A percentile compares a stretch with the other conserved stretches of the same genome.
These are phyloP conservation scores for Rutstroemia sp. DNA, from an alignment of 2,329 filamentous ascomycete genomes.

Conservation along the genomic window DNA sequence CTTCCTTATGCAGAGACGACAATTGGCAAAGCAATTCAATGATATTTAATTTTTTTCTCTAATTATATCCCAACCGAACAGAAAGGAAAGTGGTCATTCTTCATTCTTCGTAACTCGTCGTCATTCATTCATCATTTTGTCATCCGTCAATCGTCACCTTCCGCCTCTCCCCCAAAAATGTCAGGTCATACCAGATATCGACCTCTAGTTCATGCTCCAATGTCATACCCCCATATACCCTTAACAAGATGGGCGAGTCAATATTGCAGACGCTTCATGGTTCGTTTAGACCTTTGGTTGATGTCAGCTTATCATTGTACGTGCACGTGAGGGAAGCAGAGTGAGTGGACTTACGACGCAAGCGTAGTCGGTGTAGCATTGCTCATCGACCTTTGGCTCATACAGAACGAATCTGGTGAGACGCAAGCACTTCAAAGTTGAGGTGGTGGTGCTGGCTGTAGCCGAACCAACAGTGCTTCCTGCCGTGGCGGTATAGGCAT, in stretches of 20 bases:
- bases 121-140: background rate
- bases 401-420: constrained; percentile 6
- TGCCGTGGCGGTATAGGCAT: background rate
- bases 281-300: background rate
- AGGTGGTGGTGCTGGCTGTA: background rate
- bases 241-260: background rate
- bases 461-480: background rate
- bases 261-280: background rate
- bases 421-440: background rate
- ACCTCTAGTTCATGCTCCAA: too few relatives aligned
- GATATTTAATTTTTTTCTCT: background rate
- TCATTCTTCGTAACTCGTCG: background rate
- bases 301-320: background rate
- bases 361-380: constrained; percentile 9
- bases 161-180: too few relatives aligned
- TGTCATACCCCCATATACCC: too few relatives aligned
- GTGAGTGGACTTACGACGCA: constrained; percentile 1
- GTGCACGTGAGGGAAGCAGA: background rate
- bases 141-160: background rate
- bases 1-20: too few relatives aligned
- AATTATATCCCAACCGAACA: background rate
- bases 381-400: background rate
- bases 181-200: background rate
- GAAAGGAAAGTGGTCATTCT: constrained; percentile 1
- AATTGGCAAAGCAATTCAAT: too few relatives aligned